Percentiles rank a stretch among this genome's conserved stretches.
phyloP scores from a whole-genome alignment of 345 rosid species.

The Pugionium cornutum region DNA sequence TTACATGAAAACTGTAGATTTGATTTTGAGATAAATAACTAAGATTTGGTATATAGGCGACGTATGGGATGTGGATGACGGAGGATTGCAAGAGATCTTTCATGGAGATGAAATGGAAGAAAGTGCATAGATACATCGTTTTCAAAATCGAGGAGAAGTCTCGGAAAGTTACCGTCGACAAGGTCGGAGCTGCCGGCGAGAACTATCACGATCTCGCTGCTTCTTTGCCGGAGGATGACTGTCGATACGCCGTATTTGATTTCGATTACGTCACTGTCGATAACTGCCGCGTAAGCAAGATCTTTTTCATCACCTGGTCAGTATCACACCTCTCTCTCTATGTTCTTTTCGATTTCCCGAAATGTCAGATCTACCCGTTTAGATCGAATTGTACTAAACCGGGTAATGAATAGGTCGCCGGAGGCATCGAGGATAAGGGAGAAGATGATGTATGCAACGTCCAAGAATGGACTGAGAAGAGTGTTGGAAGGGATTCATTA shows the following conservation, averaged over 20 bases:
- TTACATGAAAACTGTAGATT: not conserved
- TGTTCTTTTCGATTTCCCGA: not conserved
- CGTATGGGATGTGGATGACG: conserved; percentile 82
- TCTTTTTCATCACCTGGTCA: conserved; percentile 97
- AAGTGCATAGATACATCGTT: conserved; percentile 79
- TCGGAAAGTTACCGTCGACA: conserved; percentile 72
- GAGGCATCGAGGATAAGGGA: conserved; percentile 81
- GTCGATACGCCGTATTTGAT: conserved; percentile 92
- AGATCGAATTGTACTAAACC: no score
- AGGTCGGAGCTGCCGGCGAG: conserved; percentile 82
- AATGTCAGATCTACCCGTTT: no score
- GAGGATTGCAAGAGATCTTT: conserved; percentile 92
- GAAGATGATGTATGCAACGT: conserved; percentile 86
- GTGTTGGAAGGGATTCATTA: conserved; percentile 85
- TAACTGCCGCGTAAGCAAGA: conserved; percentile 93
- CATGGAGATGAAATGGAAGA: conserved; percentile 97
- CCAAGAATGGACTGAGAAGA: conserved; percentile 78
- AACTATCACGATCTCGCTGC: conserved; percentile 78
- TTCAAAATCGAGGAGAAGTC: conserved; percentile 94
- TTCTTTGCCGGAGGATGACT: conserved; percentile 75
- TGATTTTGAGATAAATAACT: not conserved
- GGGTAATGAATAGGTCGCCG: conserved; percentile 59
- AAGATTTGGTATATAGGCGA: conserved; percentile 35
- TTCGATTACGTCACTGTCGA: conserved; percentile 91
- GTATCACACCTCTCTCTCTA: conserved; percentile 15